Base-by-base conservation (phyloP, 805 yeast species). In the Allodekkera sacchari region DNA sequence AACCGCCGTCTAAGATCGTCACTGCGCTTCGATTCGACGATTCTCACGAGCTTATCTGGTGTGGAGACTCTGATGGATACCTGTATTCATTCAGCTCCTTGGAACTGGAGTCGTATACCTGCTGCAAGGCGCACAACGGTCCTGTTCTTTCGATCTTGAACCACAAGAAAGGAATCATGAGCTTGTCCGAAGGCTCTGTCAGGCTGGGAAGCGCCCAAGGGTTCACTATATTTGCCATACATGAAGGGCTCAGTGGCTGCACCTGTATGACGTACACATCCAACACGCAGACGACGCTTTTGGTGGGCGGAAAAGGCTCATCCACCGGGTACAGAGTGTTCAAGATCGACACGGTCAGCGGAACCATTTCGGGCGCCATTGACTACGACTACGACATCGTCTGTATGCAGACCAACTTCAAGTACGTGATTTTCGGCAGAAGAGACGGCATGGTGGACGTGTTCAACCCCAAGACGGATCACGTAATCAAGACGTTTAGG, bases 31-130 rank as follows among this genome's bases (percentile, higher is more conserved):
- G 56, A 4, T 87, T 87, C 52, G 96, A 88, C 56, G 67, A 66
- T 22, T 58, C 68, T n/a, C 71, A 76, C 37, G 92, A 88, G 44
- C 60, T 92, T 27, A 50, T 88, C 2, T 89, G 97, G 97, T 66
- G 78, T 1, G 95, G 94, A 12, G 92, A 83, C 50, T 53, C 72
- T 2, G 65, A 61, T 23, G 83, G 88, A 4, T 54, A 64, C 27
- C 46, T 66, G 0, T 54, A 63, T 4, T 59, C 68, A 2, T 64
- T 44, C 33, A 59, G 57, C 18, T 77, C 71, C 9, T 62, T 66
- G 8, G 58, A 62, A 8, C 54, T 77, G 29, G 57, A 61, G 5
- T 67, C 77, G 3, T 83, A 81, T 46, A 68, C 79, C 4, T 59
- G 81, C 20, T 73, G 71, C 35, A 53, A 59, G 14, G 79, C 74